phyloP scores from a whole-genome alignment of 2,329 filamentous ascomycete species.

The Gliomastix tumulicola region DNA sequence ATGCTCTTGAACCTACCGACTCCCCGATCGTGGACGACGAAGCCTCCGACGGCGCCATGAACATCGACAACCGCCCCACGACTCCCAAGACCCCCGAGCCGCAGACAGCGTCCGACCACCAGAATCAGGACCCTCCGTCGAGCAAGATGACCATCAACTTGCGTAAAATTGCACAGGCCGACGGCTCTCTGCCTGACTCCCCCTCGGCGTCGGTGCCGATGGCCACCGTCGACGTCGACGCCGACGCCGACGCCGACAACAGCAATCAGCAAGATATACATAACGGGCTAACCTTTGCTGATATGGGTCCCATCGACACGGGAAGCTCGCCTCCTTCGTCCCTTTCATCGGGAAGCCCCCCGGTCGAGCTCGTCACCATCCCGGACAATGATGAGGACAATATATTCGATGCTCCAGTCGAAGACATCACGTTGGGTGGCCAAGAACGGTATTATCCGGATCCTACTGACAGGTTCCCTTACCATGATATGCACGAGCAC shows the following conservation, averaged over 20 bases:
- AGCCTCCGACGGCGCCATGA: background rate
- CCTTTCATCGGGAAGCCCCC: constrained; percentile 3
- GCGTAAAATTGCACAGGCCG: no score
- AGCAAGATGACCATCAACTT: constrained; percentile 57
- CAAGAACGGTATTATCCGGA: constrained; percentile 19
- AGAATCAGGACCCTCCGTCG: constrained; percentile 34
- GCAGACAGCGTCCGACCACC: background rate
- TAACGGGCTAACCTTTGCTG: no score
- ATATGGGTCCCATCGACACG: no score
- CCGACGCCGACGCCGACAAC: no score
- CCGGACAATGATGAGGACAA: constrained; percentile 2
- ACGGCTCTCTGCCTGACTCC: no score
- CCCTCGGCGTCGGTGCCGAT: no score
- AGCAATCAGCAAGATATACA: no score
- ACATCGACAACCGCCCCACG: background rate
- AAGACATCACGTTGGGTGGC: background rate
- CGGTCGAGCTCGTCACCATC: constrained; percentile 2
- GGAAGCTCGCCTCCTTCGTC: no score
- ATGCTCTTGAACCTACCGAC: background rate
- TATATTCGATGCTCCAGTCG: background rate
- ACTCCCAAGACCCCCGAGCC: constrained; percentile 34
- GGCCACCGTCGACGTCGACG: no score
- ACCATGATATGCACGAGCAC: constrained; percentile 21
- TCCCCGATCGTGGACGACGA: background rate
- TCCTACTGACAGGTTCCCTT: constrained; percentile 40